These are phyloP conservation scores for Penicillium sp. DNA, from an alignment of 2,329 filamentous ascomycete species.

Conservation along the genomic window DNA sequence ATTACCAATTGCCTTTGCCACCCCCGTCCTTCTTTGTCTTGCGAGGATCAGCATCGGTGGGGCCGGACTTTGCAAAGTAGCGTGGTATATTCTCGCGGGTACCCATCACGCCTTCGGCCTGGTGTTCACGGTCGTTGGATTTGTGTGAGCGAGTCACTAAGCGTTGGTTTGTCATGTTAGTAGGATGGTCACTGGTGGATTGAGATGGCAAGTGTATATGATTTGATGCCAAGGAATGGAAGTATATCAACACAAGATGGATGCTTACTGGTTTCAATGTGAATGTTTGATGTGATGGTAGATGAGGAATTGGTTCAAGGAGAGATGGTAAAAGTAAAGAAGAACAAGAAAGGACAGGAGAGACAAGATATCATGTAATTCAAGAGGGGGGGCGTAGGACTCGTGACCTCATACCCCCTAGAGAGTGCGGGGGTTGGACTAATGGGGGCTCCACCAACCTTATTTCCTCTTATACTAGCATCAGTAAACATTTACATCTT, in stretches of 20 bases:
- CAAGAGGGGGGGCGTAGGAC: slow-evolving; percentile 12
- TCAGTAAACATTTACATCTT: neutral
- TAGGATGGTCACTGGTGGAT: neutral
- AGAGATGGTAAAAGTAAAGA: neutral
- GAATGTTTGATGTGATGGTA: neutral
- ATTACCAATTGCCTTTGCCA: slow-evolving; percentile 92
- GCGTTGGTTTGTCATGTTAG: neutral
- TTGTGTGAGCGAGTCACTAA: slow-evolving; percentile 98
- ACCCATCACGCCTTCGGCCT: slow-evolving; percentile 69
- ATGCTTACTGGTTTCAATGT: neutral
- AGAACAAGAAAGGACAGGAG: neutral
- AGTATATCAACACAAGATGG: neutral
- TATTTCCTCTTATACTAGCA: neutral
- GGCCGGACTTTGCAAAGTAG: slow-evolving; percentile 88
- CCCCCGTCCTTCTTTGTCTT: slow-evolving; percentile 96
- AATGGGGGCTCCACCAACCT: neutral
- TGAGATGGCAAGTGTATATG: neutral
- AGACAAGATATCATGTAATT: neutral
- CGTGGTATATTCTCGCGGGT: slow-evolving; percentile 76
- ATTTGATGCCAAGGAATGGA: neutral
- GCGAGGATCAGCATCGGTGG: slow-evolving; percentile 77
- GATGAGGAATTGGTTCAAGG: neutral
- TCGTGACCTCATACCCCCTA: slow-evolving; percentile 25
- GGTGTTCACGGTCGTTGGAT: slow-evolving; percentile 88
- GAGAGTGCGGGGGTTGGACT: slow-evolving; percentile 18